Evolutionary conservation across 2,329 filamentous ascomycete species (phyloP), one percentile per base, ranked within the genome.

Genomic region (Aspergillus sp.): DNA sequence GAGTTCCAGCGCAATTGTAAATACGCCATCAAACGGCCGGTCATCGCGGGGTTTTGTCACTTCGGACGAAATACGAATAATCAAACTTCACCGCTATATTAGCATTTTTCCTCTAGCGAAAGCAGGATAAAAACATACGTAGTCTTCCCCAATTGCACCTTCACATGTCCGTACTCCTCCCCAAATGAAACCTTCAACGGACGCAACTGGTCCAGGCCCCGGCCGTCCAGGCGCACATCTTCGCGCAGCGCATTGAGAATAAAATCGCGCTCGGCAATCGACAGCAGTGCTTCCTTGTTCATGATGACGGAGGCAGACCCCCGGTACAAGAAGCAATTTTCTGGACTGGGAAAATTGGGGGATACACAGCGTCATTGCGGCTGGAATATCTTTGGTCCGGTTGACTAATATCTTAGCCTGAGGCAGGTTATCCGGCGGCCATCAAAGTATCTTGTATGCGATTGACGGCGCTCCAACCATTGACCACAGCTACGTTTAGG

Each of bases 11-110:
- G 84, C 80, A 64, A 97, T 96, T 58, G 84, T 90, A 75, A 97
- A 97, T 68, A 95, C 81, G 66, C 93, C 93, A 67, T 97, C 93
- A 65, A 95, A 95, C 50, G 90, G 91, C 54, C 91, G 85, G 71
- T 97, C 91, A 46, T 85, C 71, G 64, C 85, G 88, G 39, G 93
- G 91, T 35, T 87, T 83, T 9, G 87, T 86, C 52, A 97, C 87
- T 72, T 95, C 88, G 53, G 90, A 87, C 2, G 90, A 91, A 50
- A 95, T 85, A 53, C 88, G 87, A 48, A 86, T 89, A 51, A 94
- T 74, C 49, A 96, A 81, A 61, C 90, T 94, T 49, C 13, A 22
- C 2, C 13, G 48, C 41, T 49, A 22, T 1, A 35, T 12, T 27
- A 33, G 15, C 37, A 7, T 32, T 41, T 5, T 37, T 19, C 1